Percentiles rank a stretch among this genome's conserved stretches.
Conservation (phyloP, 495 filamentous ascomycete genomes). For the Penicillium soppii region DNA sequence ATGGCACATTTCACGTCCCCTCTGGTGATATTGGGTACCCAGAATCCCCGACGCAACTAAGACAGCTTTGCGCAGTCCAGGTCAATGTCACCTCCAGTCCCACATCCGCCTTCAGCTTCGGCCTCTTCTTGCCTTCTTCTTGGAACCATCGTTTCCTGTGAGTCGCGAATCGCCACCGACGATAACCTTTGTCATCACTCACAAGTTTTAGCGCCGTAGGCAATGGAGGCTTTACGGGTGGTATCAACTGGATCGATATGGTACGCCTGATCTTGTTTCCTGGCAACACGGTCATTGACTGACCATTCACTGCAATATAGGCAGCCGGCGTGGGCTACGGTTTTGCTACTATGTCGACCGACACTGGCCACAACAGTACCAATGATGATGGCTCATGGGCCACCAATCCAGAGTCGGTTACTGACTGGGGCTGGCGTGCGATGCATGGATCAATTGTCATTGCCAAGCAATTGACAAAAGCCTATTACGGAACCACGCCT, state of each 20-base stretch:
- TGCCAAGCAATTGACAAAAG: conserved; percentile 30
- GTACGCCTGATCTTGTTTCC: neutral
- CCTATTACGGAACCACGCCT: conserved; percentile 43
- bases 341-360: conserved; percentile 53
- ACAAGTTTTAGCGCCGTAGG: too few species aligned
- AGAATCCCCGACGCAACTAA: conserved; percentile 37
- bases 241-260: conserved; percentile 55
- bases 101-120: conserved; percentile 43
- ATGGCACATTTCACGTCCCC: too few species aligned
- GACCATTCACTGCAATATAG: conserved; percentile 13
- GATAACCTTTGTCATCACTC: too few species aligned
- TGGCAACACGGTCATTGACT: neutral
- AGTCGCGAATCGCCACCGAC: too few species aligned
- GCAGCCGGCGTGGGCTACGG: conserved; percentile 42
- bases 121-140: conserved; percentile 47
- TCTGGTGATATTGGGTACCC: too few species aligned
- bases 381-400: conserved; percentile 45
- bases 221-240: conserved; percentile 8
- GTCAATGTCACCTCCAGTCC: conserved; percentile 44
- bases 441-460: conserved; percentile 19
- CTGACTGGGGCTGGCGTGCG: conserved; percentile 22
- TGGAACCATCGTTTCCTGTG: conserved; percentile 49
- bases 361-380: conserved; percentile 53
- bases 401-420: conserved; percentile 34
- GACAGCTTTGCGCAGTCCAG: conserved; percentile 48